A percentile compares a stretch with the other conserved stretches of the same genome.
phyloP scores from a whole-genome alignment of 176 grass and related monocot genomes.

The Carex littledalei region DNA sequence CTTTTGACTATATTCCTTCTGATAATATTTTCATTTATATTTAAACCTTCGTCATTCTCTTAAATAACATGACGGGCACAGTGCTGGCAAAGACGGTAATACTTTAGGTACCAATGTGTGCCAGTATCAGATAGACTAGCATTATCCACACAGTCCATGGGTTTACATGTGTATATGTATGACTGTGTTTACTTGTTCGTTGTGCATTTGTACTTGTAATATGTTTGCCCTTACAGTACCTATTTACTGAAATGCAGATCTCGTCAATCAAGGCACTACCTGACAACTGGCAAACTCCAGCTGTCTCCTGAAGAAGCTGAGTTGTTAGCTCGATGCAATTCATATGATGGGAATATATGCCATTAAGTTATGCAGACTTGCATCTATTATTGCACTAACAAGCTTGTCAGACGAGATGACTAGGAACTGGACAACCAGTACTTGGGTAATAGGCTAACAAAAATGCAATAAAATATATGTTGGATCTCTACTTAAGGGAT shows the following conservation, averaged over 20 bases:
- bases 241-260: constrained; percentile 34
- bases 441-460: neutral
- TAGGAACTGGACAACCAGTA: neutral
- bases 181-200: neutral
- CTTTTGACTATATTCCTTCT: neutral
- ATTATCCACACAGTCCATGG: neutral
- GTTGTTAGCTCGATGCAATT: constrained; percentile 48
- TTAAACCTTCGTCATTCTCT: neutral
- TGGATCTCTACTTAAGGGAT: neutral
- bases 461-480: neutral
- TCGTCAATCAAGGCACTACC: constrained; percentile 54
- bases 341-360: constrained; percentile 27
- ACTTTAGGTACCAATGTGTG: neutral
- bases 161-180: neutral
- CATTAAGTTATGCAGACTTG: constrained; percentile 1
- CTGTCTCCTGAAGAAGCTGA: constrained; percentile 37
- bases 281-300: constrained; percentile 47
- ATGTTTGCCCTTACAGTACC: neutral
- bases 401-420: neutral
- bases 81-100: neutral
- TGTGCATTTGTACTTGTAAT: neutral
- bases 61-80: neutral
- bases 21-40: neutral
- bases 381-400: constrained; percentile 18
- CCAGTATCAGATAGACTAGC: neutral